A percentile compares a stretch with the other conserved stretches of the same genome.
phyloP scores from a whole-genome alignment of 345 rosid species.

The Fremontodendron californicum region DNA sequence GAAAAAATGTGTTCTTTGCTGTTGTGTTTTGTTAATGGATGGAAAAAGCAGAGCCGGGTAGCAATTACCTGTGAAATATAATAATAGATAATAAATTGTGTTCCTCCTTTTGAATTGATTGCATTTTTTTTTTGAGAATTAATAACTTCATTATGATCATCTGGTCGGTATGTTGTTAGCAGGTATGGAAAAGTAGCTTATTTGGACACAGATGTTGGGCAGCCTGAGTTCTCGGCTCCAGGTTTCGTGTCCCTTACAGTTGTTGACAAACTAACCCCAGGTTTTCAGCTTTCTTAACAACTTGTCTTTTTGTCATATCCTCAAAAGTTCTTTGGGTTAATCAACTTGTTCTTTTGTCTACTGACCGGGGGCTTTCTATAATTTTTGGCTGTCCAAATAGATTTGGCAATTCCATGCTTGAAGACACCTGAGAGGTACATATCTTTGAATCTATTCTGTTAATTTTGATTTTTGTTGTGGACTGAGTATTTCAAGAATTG shows the following conservation, averaged over 20 bases:
- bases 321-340: neutral
- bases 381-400: constrained; percentile 32
- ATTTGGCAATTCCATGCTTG: constrained; percentile 78
- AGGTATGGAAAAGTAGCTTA: constrained; percentile 78
- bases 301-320: neutral
- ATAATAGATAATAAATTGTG: neutral
- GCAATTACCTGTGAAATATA: neutral
- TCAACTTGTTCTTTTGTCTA: neutral
- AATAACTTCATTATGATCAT: neutral
- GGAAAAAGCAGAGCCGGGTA: neutral
- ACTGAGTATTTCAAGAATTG: neutral
- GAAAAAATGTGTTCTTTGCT: neutral
- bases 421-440: constrained; percentile 89
- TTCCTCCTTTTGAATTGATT: neutral
- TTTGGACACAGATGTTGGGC: constrained; percentile 95
- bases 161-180: constrained; percentile 22
- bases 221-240: constrained; percentile 87
- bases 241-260: constrained; percentile 82
- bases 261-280: constrained; percentile 56
- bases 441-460: neutral
- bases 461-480: neutral
- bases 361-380: neutral
- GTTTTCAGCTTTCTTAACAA: constrained; percentile 29
- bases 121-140: neutral
- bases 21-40: neutral